Evolutionary conservation across 164 flowering plant species (phyloP), one percentile per base, ranked within the genome.

Genomic region (Annona squamosa): DNA sequence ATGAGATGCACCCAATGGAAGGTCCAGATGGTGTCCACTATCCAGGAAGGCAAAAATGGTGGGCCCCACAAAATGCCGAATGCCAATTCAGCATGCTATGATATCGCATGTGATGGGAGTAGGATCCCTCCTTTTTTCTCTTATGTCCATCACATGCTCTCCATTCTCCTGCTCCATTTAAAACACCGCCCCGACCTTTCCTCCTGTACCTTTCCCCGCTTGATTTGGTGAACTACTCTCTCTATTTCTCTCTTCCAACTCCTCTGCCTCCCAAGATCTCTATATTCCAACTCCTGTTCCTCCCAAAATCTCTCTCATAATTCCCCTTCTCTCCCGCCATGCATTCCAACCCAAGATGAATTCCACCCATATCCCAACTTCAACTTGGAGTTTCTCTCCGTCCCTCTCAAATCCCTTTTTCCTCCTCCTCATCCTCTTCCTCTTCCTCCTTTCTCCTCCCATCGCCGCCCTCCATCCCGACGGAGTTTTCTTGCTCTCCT

Each of bases 401-500:
- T 43, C 37, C 37, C 37, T 26, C 37, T 26, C 37, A 0, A 26
- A 26, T 1, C 37, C 37, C 37, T 26, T 26, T 17, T 17, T 3
- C 62, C 41, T 47, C n/a, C 67, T 63, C 18, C 41, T 18, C 41
- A 9, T 26, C 41, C 63, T 52, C 48, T 62, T 63, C 3, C 45
- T 37, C 13, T 67, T 42, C 16, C 46, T 64, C 26, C 52, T 7
- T 43, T 65, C 73, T 37, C 41, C 46, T 46, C 57, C 9, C 0
- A 42, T 57, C 13, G 5, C 57, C 44, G 52, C 48, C 12, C 48
- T 95, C 0, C 87, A 79, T 79, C 47, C 80, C 4, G 99, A 95
- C 74, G 97, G 95, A 4, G 37, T 83, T 64, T 78, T 85, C 5
- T 74, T 95, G 62, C 89, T 95, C 19, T 86, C 94, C 19, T 87